Evolutionary conservation across 768 basidiomycete species (phyloP).

Genomic region (Trichaptum fuscoviolaceum): DNA sequence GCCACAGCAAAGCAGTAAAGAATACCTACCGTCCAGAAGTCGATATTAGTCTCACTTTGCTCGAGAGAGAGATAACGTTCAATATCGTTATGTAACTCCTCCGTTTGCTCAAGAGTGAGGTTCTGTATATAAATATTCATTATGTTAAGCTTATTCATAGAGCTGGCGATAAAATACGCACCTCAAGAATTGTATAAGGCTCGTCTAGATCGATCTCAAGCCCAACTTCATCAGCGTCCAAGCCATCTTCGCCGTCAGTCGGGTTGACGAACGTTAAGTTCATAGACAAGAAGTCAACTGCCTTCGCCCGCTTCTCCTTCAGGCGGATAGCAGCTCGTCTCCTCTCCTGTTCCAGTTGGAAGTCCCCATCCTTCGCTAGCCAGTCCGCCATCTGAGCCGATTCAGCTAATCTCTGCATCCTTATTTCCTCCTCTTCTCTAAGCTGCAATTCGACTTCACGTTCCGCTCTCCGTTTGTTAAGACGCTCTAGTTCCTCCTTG

Average conservation of each 20-base stretch:
- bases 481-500: slow-evolving; percentile 88
- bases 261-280: slow-evolving; percentile 91
- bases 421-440: slow-evolving; percentile 87
- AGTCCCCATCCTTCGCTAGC: slow-evolving; percentile 95
- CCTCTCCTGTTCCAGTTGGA: slow-evolving; percentile 93
- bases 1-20: slow-evolving; percentile 3
- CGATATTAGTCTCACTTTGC: slow-evolving; percentile 76
- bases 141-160: background rate
- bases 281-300: slow-evolving; percentile 95
- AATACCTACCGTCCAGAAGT: slow-evolving; percentile 89
- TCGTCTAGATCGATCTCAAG: slow-evolving; percentile 98
- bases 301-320: slow-evolving; percentile 94
- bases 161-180: slow-evolving; percentile 32
- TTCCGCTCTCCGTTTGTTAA: slow-evolving; percentile 88
- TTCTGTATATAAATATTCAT: slow-evolving; percentile 43
- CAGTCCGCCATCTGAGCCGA: slow-evolving; percentile 98
- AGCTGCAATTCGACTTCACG: slow-evolving; percentile 85
- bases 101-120: slow-evolving; percentile 79
- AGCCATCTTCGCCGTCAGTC: slow-evolving; percentile 57
- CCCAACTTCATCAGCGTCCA: slow-evolving; percentile 74
- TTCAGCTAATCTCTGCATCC: slow-evolving; percentile 86
- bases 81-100: slow-evolving; percentile 93
- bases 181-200: slow-evolving; percentile 96
- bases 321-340: slow-evolving; percentile 88
- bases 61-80: slow-evolving; percentile 88